phyloP scores from a whole-genome alignment of 306 rosid genomes.

The Trifolium repens region DNA sequence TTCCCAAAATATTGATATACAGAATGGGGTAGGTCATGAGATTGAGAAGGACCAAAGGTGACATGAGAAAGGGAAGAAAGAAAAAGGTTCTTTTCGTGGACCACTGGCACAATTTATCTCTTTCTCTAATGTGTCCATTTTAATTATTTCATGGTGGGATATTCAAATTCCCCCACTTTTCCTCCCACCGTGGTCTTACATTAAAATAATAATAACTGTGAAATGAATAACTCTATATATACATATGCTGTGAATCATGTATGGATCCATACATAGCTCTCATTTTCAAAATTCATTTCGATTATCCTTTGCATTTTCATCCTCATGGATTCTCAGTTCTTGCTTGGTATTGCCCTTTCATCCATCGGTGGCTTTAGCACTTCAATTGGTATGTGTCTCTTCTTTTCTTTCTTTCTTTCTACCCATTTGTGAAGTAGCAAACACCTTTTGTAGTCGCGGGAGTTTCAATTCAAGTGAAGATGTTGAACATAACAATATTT shows the following conservation, averaged over 20 bases:
- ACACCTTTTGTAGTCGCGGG: too few species aligned
- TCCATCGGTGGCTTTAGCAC: constrained; percentile 90
- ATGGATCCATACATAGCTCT: constrained; percentile 25
- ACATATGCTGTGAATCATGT: neutral
- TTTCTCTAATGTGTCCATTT: constrained; percentile 35
- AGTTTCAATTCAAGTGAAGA: too few species aligned
- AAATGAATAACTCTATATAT: neutral
- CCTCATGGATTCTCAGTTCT: constrained; percentile 79
- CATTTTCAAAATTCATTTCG: neutral
- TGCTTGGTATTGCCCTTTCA: constrained; percentile 70
- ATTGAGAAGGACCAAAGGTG: neutral
- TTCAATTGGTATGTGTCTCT: constrained; percentile 65
- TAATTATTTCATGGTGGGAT: constrained; percentile 6
- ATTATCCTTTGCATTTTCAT: neutral
- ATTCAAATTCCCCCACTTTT: constrained; percentile 19
- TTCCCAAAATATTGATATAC: too few species aligned
- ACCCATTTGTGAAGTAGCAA: too few species aligned
- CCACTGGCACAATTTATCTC: constrained; percentile 46
- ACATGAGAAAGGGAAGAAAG: neutral
- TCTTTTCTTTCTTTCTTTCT: neutral
- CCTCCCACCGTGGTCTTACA: constrained; percentile 20
- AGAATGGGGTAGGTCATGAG: neutral
- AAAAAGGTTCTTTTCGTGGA: constrained; percentile 46
- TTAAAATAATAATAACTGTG: neutral
- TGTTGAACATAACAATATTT: too few species aligned